Conservation (phyloP, 2,329 filamentous ascomycete species). For the Thielaviopsis cerberus region DNA sequence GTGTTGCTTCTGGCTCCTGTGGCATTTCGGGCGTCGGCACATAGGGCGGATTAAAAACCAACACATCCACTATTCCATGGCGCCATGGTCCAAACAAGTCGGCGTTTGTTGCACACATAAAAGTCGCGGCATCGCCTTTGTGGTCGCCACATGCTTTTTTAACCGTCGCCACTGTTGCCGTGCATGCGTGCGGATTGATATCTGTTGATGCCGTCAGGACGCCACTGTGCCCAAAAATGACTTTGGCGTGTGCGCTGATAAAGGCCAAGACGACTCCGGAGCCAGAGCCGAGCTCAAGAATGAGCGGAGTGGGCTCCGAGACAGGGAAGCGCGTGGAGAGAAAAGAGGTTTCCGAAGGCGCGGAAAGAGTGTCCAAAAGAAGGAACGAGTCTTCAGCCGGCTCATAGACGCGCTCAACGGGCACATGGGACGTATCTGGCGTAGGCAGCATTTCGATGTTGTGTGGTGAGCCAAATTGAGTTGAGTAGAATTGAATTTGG, state of each 20-base stretch:
- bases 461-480: neutral
- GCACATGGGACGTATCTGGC: constrained; percentile 79
- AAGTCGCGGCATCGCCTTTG: constrained; percentile 20
- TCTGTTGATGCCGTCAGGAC: constrained; percentile 63
- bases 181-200: constrained; percentile 68
- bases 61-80: constrained; percentile 45
- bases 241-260: constrained; percentile 51
- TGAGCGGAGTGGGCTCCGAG: constrained; percentile 32
- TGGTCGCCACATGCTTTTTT: constrained; percentile 15
- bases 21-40: constrained; percentile 71
- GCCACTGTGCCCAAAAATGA: constrained; percentile 53
- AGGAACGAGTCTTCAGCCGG: constrained; percentile 92
- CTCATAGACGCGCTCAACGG: constrained; percentile 78
- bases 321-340: constrained; percentile 42
- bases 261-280: constrained; percentile 92
- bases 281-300: constrained; percentile 76
- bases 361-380: constrained; percentile 77
- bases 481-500: neutral
- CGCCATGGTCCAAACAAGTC: constrained; percentile 49
- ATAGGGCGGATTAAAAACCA: constrained; percentile 95
- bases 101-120: constrained; percentile 47
- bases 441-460: constrained; percentile 60
- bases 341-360: constrained; percentile 46
- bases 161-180: constrained; percentile 54
- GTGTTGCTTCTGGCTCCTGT: constrained; percentile 18